Conservation (phyloP, 2,329 filamentous ascomycete species). For the Colletotrichum higginsianum region DNA sequence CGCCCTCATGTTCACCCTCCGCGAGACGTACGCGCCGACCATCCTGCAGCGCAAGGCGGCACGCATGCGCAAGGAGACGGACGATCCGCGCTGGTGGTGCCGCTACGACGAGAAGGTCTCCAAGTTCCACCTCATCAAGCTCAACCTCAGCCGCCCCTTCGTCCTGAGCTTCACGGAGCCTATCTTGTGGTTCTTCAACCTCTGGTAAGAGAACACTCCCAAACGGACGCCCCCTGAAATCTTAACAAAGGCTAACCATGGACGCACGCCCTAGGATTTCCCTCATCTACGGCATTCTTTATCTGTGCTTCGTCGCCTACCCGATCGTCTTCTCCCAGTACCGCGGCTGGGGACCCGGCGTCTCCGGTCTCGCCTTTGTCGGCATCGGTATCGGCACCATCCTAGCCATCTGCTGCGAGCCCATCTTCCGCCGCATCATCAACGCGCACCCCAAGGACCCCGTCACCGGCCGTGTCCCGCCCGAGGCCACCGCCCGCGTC, state of each 20-base stretch:
- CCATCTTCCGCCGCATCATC: conserved; percentile 83
- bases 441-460: conserved; percentile 82
- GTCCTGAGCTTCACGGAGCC: conserved; percentile 85
- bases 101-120: conserved; percentile 81
- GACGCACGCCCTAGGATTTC: conserved; percentile 69
- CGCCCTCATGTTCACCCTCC: conserved; percentile 70
- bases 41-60: conserved; percentile 78
- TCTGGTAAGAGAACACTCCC: conserved; percentile 65
- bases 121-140: conserved; percentile 77
- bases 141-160: conserved; percentile 85
- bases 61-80: conserved; percentile 75
- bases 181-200: conserved; percentile 80
- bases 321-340: conserved; percentile 83
- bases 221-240: no score
- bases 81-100: conserved; percentile 82
- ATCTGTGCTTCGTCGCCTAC: conserved; percentile 92
- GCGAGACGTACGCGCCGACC: conserved; percentile 83
- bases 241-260: not conserved
- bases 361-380: conserved; percentile 83
- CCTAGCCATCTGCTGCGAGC: conserved; percentile 74
- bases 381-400: conserved; percentile 78
- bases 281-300: conserved; percentile 87
- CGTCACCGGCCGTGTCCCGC: conserved; percentile 78
- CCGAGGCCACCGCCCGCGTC: conserved; percentile 86
- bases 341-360: conserved; percentile 82